A percentile compares a stretch with the other conserved stretches of the same genome.
Conservation (phyloP, 495 filamentous ascomycete genomes). For the Podospora pseudocomata region DNA sequence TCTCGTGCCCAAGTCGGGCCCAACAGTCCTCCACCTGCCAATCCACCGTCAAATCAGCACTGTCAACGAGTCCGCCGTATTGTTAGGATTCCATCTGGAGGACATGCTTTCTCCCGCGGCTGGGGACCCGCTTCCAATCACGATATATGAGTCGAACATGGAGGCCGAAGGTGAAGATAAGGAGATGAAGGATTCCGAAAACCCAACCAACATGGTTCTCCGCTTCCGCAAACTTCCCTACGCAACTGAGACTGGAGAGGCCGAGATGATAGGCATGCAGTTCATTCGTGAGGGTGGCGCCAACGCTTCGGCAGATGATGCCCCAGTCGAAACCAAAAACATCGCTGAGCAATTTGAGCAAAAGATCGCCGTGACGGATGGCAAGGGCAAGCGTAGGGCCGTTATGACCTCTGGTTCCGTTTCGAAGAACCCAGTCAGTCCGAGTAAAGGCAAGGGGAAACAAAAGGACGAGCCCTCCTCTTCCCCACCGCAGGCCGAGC, state of each 20-base stretch:
- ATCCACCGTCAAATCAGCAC: slow-evolving; percentile 73
- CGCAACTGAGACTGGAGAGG: slow-evolving; percentile 85
- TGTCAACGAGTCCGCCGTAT: slow-evolving; percentile 80
- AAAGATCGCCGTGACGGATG: slow-evolving; percentile 39
- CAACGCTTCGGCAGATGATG: slow-evolving; percentile 62
- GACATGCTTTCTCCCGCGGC: slow-evolving; percentile 50
- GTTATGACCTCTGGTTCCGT: slow-evolving; percentile 22
- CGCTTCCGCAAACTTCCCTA: slow-evolving; percentile 82
- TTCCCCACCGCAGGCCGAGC: slow-evolving; percentile 24
- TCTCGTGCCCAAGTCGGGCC: slow-evolving; percentile 69
- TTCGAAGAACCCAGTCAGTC: slow-evolving; percentile 15
- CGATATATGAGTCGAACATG: slow-evolving; percentile 82
- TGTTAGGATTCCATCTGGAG: slow-evolving; percentile 78
- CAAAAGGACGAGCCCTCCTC: slow-evolving; percentile 33
- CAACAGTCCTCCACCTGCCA: slow-evolving; percentile 60
- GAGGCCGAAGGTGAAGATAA: slow-evolving; percentile 63
- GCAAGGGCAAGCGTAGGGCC: slow-evolving; percentile 48
- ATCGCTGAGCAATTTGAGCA: slow-evolving; percentile 29
- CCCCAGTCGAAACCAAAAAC: slow-evolving; percentile 24
- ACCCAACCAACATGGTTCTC: slow-evolving; percentile 49
- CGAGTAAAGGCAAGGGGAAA: slow-evolving; percentile 30
- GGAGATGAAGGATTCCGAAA: slow-evolving; percentile 72
- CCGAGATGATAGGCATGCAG: slow-evolving; percentile 96
- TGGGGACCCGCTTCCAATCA: slow-evolving; percentile 80
- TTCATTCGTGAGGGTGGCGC: slow-evolving; percentile 79